phyloP scores from a whole-genome alignment of 352 stramenopile species.

The Phytopythium oedochilum region DNA sequence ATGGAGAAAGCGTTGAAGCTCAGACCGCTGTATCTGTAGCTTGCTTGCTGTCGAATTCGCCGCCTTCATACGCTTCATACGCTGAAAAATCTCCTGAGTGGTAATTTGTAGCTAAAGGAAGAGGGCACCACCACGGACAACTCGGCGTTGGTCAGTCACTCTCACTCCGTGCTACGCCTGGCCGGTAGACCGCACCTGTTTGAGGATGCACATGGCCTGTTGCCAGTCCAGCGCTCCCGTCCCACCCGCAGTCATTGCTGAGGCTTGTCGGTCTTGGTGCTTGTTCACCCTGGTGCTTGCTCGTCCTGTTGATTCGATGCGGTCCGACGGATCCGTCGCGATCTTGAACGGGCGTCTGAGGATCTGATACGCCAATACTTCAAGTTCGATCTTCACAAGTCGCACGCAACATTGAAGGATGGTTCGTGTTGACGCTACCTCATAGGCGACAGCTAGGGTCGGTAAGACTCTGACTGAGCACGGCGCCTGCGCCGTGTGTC shows the following conservation, averaged over 20 bases:
- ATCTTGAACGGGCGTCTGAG: background rate
- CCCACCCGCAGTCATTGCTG: background rate
- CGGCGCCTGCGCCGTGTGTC: background rate
- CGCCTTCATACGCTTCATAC: too few relatives aligned
- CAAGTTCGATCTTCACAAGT: too few relatives aligned
- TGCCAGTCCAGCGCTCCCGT: background rate
- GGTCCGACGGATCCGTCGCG: background rate
- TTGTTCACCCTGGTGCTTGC: too few relatives aligned
- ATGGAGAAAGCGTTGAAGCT: background rate
- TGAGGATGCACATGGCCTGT: background rate
- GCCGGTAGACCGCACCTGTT: background rate
- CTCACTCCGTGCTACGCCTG: background rate
- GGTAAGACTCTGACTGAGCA: background rate
- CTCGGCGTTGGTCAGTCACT: background rate
- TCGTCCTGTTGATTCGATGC: too few relatives aligned
- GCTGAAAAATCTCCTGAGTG: background rate
- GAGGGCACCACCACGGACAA: background rate
- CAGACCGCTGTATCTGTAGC: background rate
- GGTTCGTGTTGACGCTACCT: background rate
- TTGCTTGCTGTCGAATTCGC: background rate
- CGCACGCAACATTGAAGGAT: background rate
- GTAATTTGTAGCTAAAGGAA: background rate
- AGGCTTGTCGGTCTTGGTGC: too few relatives aligned
- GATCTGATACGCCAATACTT: background rate
- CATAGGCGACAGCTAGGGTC: background rate